Evolutionary conservation across 345 rosid species (phyloP).

Genomic region (Cardamine chenopodiifolia): DNA sequence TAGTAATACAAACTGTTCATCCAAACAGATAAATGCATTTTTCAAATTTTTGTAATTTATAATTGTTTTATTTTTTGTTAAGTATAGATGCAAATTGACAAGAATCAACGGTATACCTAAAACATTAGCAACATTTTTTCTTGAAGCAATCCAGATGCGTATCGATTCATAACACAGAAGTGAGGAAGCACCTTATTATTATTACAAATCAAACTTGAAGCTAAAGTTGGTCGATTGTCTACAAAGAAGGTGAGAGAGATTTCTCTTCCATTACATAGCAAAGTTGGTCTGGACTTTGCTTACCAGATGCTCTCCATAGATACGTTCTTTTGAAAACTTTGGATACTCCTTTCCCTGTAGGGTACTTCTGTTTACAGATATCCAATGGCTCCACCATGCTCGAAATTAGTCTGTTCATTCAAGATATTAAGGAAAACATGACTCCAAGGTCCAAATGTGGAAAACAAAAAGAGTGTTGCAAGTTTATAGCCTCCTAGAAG

Average conservation of each 20-base stretch:
- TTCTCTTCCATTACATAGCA: too few relatives aligned
- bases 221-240: too few relatives aligned
- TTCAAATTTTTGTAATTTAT: neutral
- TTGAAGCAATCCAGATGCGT: too few relatives aligned
- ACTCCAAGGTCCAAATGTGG: neutral
- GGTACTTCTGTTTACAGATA: too few relatives aligned
- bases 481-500: conserved; percentile 70
- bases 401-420: conserved; percentile 42
- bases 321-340: too few relatives aligned
- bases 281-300: too few relatives aligned
- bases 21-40: neutral
- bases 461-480: neutral
- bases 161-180: too few relatives aligned
- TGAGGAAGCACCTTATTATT: neutral
- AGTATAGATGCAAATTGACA: neutral
- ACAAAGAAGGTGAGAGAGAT: too few relatives aligned
- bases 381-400: too few relatives aligned
- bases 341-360: too few relatives aligned
- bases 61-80: neutral
- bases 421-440: neutral
- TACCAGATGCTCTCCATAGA: too few relatives aligned
- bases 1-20: neutral
- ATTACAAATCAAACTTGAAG: neutral
- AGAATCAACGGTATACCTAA: too few relatives aligned
- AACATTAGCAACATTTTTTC: neutral